phyloP scores from a whole-genome alignment of 306 rosid species.

The Prosopis cineraria region DNA sequence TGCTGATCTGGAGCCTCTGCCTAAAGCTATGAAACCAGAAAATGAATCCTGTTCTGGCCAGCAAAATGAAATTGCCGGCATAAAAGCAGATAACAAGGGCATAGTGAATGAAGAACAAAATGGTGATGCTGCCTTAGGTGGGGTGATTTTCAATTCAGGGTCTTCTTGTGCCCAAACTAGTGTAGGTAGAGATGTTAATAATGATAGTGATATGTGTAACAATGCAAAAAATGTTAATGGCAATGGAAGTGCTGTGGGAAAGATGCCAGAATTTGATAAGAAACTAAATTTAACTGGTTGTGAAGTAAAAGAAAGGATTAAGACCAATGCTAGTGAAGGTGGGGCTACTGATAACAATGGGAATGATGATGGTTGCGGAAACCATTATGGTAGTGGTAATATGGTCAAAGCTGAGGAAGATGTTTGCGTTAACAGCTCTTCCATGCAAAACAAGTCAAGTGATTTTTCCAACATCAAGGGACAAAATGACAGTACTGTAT shows the following conservation, averaged over 20 bases:
- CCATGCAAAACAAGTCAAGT: slow-evolving; percentile 43
- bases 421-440: slow-evolving; percentile 40
- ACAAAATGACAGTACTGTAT: slow-evolving; percentile 42
- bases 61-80: slow-evolving; percentile 64
- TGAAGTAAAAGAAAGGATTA: slow-evolving; percentile 54
- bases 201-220: slow-evolving; percentile 59
- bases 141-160: slow-evolving; percentile 61
- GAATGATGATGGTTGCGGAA: slow-evolving; percentile 49
- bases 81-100: slow-evolving; percentile 55
- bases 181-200: slow-evolving; percentile 91
- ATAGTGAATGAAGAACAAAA: slow-evolving; percentile 61
- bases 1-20: slow-evolving; percentile 44
- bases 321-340: slow-evolving; percentile 35
- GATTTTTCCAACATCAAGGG: slow-evolving; percentile 49
- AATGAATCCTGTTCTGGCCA: slow-evolving; percentile 58
- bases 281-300: slow-evolving; percentile 39
- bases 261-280: slow-evolving; percentile 54
- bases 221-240: slow-evolving; percentile 50
- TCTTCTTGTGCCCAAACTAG: slow-evolving; percentile 64
- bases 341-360: slow-evolving; percentile 43
- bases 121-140: slow-evolving; percentile 56
- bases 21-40: slow-evolving; percentile 49
- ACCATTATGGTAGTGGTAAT: slow-evolving; percentile 42
- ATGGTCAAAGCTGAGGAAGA: slow-evolving; percentile 51
- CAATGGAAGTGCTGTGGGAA: slow-evolving; percentile 52